phyloP scores from a whole-genome alignment of 1,139 yeast species.

The Suhomyces bolitotheri region DNA sequence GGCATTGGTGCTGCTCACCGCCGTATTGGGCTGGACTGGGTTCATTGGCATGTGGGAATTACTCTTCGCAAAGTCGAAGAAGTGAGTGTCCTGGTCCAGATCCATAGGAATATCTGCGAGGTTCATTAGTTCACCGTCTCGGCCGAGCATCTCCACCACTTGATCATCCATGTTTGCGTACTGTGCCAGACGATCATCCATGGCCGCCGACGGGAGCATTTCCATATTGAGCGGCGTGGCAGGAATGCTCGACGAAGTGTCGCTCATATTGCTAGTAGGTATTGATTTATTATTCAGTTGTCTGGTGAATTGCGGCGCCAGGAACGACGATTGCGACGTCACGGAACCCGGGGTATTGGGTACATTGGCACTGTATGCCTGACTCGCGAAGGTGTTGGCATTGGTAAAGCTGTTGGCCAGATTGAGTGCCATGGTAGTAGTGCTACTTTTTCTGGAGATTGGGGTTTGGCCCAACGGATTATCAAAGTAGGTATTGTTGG shows the following conservation, averaged over 20 bases:
- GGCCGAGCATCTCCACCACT: constrained; percentile 10
- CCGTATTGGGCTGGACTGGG: constrained; percentile 5
- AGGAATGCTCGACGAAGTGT: constrained; percentile 16
- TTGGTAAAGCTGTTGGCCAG: constrained; percentile 3
- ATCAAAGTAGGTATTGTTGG: constrained; percentile 33
- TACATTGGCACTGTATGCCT: constrained; percentile 7
- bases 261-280: constrained; percentile 7
- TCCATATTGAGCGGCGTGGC: constrained; percentile 24
- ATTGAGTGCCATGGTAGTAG: constrained; percentile 13
- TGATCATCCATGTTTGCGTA: constrained; percentile 8
- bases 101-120: constrained; percentile 12
- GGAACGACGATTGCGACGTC: constrained; percentile 20
- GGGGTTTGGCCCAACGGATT: constrained; percentile 8
- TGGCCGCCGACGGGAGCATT: constrained; percentile 20
- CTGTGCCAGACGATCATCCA: constrained; percentile 1
- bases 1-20: constrained; percentile 8
- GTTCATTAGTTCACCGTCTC: constrained; percentile 5
- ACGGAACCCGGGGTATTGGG: constrained; percentile 28
- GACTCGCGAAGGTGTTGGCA: constrained; percentile 1
- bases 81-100: constrained; percentile 19
- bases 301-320: constrained; percentile 13
- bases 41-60: constrained; percentile 1
- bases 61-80: constrained; percentile 18
- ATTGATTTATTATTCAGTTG: constrained; percentile 2
- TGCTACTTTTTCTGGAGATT: constrained; percentile 18